phyloP scores from a whole-genome alignment of 1,139 yeast species.

The Geotrichum cucujoidarum region DNA sequence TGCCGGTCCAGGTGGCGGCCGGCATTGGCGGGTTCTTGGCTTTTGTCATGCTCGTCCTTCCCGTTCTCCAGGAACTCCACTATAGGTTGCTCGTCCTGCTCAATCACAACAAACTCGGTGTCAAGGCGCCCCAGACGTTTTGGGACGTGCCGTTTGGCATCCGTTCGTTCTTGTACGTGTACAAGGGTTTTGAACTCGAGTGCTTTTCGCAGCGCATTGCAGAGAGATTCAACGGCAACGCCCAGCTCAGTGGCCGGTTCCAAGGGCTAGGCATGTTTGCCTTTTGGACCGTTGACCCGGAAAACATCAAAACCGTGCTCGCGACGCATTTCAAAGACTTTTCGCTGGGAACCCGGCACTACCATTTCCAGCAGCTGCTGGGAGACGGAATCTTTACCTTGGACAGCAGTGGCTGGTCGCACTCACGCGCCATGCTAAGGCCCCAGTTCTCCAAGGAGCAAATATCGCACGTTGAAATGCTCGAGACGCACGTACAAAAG shows the following conservation, averaged over 20 bases:
- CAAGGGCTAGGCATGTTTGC: constrained; percentile 8
- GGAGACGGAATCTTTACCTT: constrained; percentile 54
- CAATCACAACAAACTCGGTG: not conserved
- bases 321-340: constrained; percentile 42
- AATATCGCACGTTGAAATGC: constrained; percentile 43
- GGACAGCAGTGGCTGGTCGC: constrained; percentile 50
- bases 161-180: not conserved
- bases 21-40: not conserved
- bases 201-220: not conserved
- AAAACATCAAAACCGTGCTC: constrained; percentile 32
- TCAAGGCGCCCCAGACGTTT: not conserved
- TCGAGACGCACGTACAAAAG: constrained; percentile 44
- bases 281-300: constrained; percentile 42
- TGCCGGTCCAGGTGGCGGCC: not conserved
- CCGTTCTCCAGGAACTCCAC: not conserved
- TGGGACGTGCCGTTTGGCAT: constrained; percentile 1
- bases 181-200: not conserved
- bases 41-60: not conserved
- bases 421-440: constrained; percentile 49
- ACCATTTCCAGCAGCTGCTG: constrained; percentile 41
- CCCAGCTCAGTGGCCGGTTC: not conserved
- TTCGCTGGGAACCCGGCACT: constrained; percentile 45
- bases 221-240: not conserved
- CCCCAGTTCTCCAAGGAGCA: constrained; percentile 52
- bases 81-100: not conserved